Percentiles rank a stretch among this genome's conserved stretches.
phyloP scores from a whole-genome alignment of 139 green algal genomes.

The Chlorella sp. region DNA sequence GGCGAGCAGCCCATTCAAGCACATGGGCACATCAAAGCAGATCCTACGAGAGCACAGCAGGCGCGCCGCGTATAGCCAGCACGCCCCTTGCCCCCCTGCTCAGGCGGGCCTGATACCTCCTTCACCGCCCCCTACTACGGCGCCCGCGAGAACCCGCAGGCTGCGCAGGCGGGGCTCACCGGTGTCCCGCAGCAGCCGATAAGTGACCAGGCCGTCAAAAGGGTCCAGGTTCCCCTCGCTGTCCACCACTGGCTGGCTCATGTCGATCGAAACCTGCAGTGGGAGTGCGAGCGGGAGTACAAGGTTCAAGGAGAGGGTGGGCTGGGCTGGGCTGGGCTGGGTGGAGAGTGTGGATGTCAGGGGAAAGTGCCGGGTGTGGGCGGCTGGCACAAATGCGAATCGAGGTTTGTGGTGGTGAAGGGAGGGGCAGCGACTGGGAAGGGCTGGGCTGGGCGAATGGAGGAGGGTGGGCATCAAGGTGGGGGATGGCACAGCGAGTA shows the following conservation, averaged over 20 bases:
- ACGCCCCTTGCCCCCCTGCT: no score
- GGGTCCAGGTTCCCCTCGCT: slow-evolving; percentile 62
- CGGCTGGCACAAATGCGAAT: not conserved
- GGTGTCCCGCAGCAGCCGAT: slow-evolving; percentile 20
- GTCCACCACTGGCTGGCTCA: not conserved
- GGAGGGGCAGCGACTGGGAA: not conserved
- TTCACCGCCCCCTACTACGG: no score
- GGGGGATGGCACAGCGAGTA: no score
- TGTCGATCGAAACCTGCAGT: slow-evolving; percentile 53
- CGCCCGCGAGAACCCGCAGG: no score
- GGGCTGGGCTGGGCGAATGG: not conserved
- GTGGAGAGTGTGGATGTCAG: not conserved
- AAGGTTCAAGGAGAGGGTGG: no score
- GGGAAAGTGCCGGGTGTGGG: no score
- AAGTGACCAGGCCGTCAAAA: slow-evolving; percentile 62
- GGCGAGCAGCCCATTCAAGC: no score
- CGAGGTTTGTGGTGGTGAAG: not conserved
- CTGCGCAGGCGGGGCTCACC: not conserved
- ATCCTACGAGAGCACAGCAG: no score
- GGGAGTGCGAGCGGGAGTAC: not conserved
- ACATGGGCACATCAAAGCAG: no score
- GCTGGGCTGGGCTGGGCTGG: not conserved
- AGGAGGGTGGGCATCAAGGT: not conserved
- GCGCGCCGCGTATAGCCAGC: no score
- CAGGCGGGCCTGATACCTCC: no score